Evolutionary conservation across 139 green algal species (phyloP), one percentile per base, ranked within the genome.

Genomic region (Desmodesmus armatus): DNA sequence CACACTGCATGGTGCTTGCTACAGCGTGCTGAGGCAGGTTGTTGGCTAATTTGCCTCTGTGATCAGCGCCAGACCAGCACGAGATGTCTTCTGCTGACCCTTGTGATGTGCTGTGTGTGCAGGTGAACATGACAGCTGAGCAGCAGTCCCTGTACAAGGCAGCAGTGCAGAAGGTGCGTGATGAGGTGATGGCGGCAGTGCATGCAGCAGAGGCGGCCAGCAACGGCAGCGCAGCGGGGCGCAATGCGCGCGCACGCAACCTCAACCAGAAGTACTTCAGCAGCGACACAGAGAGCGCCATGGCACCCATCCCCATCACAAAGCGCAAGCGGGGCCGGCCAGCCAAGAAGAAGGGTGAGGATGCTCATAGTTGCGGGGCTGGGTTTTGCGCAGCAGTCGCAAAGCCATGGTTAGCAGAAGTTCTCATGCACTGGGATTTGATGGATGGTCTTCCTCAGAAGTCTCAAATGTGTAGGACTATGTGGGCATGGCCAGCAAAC

Each of bases 61-160:
- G n/a, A n/a, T n/a, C n/a, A n/a, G n/a, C n/a, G n/a, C n/a, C n/a
- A n/a, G n/a, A n/a, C n/a, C n/a, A n/a, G n/a, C n/a, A n/a, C n/a
- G n/a, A n/a, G n/a, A n/a, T n/a, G n/a, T n/a, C 55, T 65, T 15
- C 55, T 65, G 17, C 21, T 65, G 55, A 15, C n/a, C 17, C 29
- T 71, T n/a, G 6, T 66, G 15, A 25, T 66, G 23, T 27, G 9
- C 2, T 66, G 58, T 31, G 21, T 27, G 4, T 40, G 37, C 40
- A 90, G 83, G 84, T 96, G 43, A 78, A 80, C 58, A 95, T 96
- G 94, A 91, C 84, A 55, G n/a, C 80, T 5, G 69, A 82, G 73
- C 94, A 97, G 89, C 43, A 44, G 21, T 43, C 49, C 33, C 55
- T 94, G 82, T 97, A 97, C 75, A 69, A 80, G 4, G 75, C 77